Base-by-base conservation (phyloP, 768 basidiomycete genomes). In the Macrolepiota dolichaula region DNA sequence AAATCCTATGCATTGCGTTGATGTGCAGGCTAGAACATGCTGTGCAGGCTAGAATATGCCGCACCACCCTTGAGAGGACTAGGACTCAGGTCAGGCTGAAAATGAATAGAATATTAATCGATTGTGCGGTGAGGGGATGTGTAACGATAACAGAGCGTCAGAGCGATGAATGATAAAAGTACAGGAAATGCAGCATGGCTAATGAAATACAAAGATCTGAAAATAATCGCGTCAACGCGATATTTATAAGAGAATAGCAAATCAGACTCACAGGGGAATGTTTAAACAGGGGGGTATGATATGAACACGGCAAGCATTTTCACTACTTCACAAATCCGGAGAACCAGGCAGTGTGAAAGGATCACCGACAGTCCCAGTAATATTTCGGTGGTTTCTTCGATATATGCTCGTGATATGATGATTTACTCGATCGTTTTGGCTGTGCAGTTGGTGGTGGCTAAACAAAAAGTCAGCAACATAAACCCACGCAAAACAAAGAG, bases 381-480 rank as follows among this genome's bases (percentile, higher is more conserved):
- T 74, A 73, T 51, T 69, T 70, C 36, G 71, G 71, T 35, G 67
- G 71, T 46, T 72, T 70, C 47, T 70, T 68, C 17, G 70, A 67
- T 22, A 66, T 65, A 56, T 66, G 67, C 19, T 70, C 70, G 44
- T 68, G 65, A 57, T 71, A 70, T 42, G 71, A 65, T 4, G 65
- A 68, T 37, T 68, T 66, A 17, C 66, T 63, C 19, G 65, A 59
- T 42, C 66, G 57, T 15, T 58, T 50, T 53, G 25, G 53, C 15
- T 62, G 62, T 19, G 56, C 42, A 24, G 55, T 47, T 50, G 60
- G 37, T n/a, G 63, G 42, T 37, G 55, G 55, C 19, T 62, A 25
- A 19, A 44, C 42, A 44, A 19, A n/a, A 44, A 44, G 4, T n/a
- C 19, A 17, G 9, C 42, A 44, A 19, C 19, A n/a, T 4, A n/a